Conservation (phyloP, 2,329 filamentous ascomycete species). For the Aspergillus proliferans region DNA sequence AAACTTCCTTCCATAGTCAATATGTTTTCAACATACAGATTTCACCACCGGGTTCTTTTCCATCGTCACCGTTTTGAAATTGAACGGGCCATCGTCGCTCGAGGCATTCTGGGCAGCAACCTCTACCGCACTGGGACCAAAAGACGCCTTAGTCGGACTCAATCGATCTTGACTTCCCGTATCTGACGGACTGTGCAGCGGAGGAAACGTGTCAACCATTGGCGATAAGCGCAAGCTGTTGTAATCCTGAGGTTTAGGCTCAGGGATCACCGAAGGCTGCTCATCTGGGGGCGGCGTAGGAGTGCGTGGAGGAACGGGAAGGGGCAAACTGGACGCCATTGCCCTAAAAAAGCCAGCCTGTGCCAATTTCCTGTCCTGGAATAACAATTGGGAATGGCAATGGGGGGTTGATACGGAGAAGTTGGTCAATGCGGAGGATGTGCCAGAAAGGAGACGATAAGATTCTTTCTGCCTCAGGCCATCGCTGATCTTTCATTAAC, state of each 20-base stretch:
- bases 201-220: conserved; percentile 31
- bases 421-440: background rate
- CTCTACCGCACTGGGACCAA: conserved; percentile 29
- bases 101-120: conserved; percentile 21
- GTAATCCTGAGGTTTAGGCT: background rate
- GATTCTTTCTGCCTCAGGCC: conserved; percentile 14
- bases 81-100: conserved; percentile 62
- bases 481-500: conserved; percentile 3
- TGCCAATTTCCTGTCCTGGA: background rate
- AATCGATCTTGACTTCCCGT: conserved; percentile 18
- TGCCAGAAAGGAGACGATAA: background rate
- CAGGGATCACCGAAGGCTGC: conserved; percentile 16
- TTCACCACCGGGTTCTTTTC: conserved; percentile 66
- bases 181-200: conserved; percentile 19
- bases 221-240: conserved; percentile 36
- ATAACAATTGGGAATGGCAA: conserved; percentile 3
- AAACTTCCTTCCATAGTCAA: background rate
- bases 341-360: background rate
- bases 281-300: conserved; percentile 58
- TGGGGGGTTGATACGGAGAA: conserved; percentile 5
- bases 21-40: conserved; percentile 48
- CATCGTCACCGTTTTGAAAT: conserved; percentile 80
- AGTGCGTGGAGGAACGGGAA: conserved; percentile 56
- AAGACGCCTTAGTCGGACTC: conserved; percentile 30
- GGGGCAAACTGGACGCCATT: conserved; percentile 56